These are phyloP conservation scores for Barbatosphaeria neglecta DNA, from an alignment of 495 filamentous ascomycete genomes.

Conservation along the genomic window DNA sequence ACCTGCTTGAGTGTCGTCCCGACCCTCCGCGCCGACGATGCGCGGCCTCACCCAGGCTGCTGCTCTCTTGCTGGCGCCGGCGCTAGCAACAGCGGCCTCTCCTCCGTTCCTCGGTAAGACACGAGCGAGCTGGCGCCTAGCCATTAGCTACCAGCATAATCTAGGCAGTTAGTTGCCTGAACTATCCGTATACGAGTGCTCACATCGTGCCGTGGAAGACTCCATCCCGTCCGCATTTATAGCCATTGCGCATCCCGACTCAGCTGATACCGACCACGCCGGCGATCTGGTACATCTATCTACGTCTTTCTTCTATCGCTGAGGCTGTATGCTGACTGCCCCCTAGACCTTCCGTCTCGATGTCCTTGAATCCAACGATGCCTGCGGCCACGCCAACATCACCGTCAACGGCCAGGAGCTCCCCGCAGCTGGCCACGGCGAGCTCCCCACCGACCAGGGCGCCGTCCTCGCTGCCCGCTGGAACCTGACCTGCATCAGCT, in stretches of 20 bases:
- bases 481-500: conserved; percentile 32
- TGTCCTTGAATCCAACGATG: conserved; percentile 17
- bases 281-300: conserved; percentile 1
- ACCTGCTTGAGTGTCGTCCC: neutral
- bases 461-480: conserved; percentile 24
- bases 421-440: conserved; percentile 15
- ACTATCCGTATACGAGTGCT: no score
- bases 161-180: neutral
- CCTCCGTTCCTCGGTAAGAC: neutral
- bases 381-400: conserved; percentile 25
- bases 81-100: conserved; percentile 10
- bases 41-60: conserved; percentile 16
- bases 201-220: neutral
- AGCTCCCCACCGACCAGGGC: conserved; percentile 14
- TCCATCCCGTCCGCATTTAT: neutral
- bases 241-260: neutral
- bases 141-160: no score
- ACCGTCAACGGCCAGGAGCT: conserved; percentile 22
- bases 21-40: conserved; percentile 12
- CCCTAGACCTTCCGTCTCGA: conserved; percentile 20
- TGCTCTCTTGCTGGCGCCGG: conserved; percentile 20
- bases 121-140: neutral
- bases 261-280: neutral
- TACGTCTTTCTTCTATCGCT: neutral
- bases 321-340: neutral